Evolutionary conservation across 495 filamentous ascomycete species (phyloP).

Genomic region (Parathielavia hyrcaniae): DNA sequence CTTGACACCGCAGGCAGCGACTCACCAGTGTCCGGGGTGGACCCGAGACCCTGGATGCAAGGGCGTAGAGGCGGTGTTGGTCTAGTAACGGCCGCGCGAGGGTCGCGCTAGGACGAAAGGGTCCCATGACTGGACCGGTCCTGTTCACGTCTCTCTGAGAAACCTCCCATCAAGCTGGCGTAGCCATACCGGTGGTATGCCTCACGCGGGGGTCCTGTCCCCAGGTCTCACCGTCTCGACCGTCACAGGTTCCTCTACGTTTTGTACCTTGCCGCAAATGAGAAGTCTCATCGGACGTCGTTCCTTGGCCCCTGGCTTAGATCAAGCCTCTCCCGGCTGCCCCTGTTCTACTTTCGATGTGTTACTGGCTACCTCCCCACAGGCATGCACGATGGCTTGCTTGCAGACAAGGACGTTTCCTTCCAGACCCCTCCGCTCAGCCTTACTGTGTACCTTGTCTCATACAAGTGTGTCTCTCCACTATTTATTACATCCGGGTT

Average conservation of each 20-base stretch:
- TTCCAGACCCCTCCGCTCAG: conserved; percentile 1
- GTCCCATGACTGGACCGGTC: conserved; percentile 1
- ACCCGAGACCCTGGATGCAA: not conserved
- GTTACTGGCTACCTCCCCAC: conserved; percentile 3
- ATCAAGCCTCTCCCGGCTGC: conserved; percentile 5
- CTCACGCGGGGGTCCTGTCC: not conserved
- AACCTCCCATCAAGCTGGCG: conserved; percentile 11
- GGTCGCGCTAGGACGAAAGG: not conserved
- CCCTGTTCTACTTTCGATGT: conserved; percentile 2
- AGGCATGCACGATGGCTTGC: conserved; percentile 3
- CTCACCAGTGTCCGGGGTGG: not conserved
- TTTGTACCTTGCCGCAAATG: not conserved
- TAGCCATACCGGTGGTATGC: conserved; percentile 4
- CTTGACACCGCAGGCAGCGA: conserved; percentile 6
- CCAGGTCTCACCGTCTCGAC: conserved; percentile 1
- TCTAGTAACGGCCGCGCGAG: conserved; percentile 8
- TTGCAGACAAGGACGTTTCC: not conserved
- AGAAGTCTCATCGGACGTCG: conserved; percentile 1
- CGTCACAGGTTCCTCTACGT: not conserved
- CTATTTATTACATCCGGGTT: not conserved
- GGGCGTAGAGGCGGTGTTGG: conserved; percentile 1
- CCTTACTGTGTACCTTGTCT: conserved; percentile 9
- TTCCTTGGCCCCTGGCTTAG: not conserved
- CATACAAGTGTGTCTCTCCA: not conserved
- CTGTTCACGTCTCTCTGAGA: not conserved